Percentiles rank a stretch among this genome's conserved stretches.
phyloP scores from a whole-genome alignment of 768 basidiomycete genomes.

The Lentinula sp. region DNA sequence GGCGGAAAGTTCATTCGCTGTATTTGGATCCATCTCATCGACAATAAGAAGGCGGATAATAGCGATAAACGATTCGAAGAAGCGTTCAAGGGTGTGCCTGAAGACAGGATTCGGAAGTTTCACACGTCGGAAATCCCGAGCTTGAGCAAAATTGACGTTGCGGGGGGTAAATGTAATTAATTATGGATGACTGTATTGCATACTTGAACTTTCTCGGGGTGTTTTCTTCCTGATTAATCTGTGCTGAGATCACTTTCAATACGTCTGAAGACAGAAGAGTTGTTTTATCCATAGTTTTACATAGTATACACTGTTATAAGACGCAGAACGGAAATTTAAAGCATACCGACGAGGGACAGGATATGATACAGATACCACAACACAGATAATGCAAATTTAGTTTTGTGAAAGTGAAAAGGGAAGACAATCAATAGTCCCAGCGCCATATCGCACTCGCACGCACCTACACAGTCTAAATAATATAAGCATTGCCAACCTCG shows the following conservation, averaged over 20 bases:
- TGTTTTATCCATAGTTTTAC: too few relatives aligned
- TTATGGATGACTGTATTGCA: neutral
- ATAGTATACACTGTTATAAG: too few relatives aligned
- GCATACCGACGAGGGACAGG: neutral
- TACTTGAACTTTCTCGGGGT: too few relatives aligned
- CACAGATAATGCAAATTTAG: too few relatives aligned
- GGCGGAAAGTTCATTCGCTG: constrained; percentile 30
- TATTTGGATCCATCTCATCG: constrained; percentile 39
- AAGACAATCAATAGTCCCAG: too few relatives aligned
- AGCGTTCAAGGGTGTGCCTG: constrained; percentile 28
- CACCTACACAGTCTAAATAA: neutral
- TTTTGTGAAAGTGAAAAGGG: too few relatives aligned
- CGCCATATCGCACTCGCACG: too few relatives aligned
- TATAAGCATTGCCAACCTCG: neutral
- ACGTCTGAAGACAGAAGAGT: too few relatives aligned
- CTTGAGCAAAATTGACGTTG: constrained; percentile 29
- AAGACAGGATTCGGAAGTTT: constrained; percentile 26
- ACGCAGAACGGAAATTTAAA: too few relatives aligned
- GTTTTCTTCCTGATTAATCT: too few relatives aligned
- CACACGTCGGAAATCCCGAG: constrained; percentile 28
- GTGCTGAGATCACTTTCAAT: too few relatives aligned
- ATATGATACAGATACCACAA: neutral
- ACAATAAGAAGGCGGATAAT: constrained; percentile 30
- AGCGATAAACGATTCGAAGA: constrained; percentile 27
- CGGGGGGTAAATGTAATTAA: constrained; percentile 26